Base-by-base conservation (phyloP, 345 rosid genomes). In the Salix arbutifolia region DNA sequence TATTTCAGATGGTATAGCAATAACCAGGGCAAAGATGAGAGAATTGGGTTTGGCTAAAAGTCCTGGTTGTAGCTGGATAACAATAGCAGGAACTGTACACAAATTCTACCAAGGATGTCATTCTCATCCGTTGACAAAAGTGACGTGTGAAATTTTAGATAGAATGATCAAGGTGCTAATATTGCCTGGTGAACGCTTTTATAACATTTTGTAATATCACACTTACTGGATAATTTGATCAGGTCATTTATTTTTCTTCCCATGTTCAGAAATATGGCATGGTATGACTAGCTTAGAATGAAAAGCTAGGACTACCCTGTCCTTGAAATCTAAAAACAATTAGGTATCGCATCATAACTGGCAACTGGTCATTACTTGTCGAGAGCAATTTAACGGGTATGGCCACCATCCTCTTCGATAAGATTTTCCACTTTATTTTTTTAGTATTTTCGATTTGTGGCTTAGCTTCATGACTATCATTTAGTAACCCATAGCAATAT, bases 1-100 rank as follows among this genome's bases (percentile, higher is more conserved):
- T 58, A 40, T 75, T 40, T 53, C 60, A 69, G 53, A 65, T 40
- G 53, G 76, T 8, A 60, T 80, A 44, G 13, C 35, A 64, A 42
- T 9, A 44, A 80, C 71, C 33, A 80, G 76, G 66, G 46, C 50
- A 48, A 75, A 65, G 69, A 80, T 80, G 83, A 75, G 76, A 58
- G 30, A 80, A 53, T 35, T 80, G 37, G 72, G 76, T 65, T 66
- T 75, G 76, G 62, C 46, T 25, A 79, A 79, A 67, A 50, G 50
- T 70, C 82, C 79, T 28, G 78, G 72, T n/a, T 79, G 72, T 61
- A 75, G 82, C 18, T 79, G 82, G 79, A 40, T 79, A 37, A 79
- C 66, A 19, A 65, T 75, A 52, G 61, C 56, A 1, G 82, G 82
- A 70, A 79, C 26, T 19, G 35, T 76, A 14, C 50, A 71, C 42